Percentiles rank a stretch among this genome's conserved stretches.
These are phyloP conservation scores for Arthroderma uncinatum DNA, from an alignment of 2,329 filamentous ascomycete species.

Conservation along the genomic window DNA sequence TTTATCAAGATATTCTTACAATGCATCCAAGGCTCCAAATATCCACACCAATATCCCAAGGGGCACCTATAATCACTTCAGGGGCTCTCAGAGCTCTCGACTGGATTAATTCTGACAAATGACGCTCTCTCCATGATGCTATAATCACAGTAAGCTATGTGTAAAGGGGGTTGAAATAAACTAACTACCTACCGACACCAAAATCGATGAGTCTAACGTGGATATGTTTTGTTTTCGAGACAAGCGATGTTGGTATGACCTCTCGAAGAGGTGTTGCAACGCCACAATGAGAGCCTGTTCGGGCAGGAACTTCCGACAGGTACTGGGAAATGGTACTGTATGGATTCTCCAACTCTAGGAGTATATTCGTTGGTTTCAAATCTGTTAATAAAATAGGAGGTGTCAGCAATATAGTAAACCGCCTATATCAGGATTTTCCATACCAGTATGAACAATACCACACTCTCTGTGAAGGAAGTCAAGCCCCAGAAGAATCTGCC, in stretches of 20 bases:
- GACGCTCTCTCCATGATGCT: conserved; percentile 17
- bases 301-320: conserved; percentile 15
- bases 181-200: conserved; percentile 15
- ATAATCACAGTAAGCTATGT: conserved; percentile 5
- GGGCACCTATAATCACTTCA: conserved; percentile 21
- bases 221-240: conserved; percentile 15
- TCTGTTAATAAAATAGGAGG: too few relatives aligned
- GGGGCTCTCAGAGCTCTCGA: conserved; percentile 17
- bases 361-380: conserved; percentile 21
- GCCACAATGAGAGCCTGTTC: conserved; percentile 8
- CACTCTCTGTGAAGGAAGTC: neutral
- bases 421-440: too few relatives aligned
- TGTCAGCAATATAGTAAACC: too few relatives aligned
- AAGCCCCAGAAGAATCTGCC: conserved; percentile 19
- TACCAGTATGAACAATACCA: neutral
- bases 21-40: conserved; percentile 25
- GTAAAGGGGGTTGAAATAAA: neutral
- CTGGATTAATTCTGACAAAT: conserved; percentile 17
- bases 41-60: conserved; percentile 20
- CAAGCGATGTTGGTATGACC: conserved; percentile 17
- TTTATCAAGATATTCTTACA: conserved; percentile 14
- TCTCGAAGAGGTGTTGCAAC: conserved; percentile 16
- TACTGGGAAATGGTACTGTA: conserved; percentile 15
- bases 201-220: conserved; percentile 19
- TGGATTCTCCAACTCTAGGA: conserved; percentile 17